Percentiles rank a stretch among this genome's conserved stretches.
phyloP scores from a whole-genome alignment of 805 yeast species.

The Kazachstania taianensis region DNA sequence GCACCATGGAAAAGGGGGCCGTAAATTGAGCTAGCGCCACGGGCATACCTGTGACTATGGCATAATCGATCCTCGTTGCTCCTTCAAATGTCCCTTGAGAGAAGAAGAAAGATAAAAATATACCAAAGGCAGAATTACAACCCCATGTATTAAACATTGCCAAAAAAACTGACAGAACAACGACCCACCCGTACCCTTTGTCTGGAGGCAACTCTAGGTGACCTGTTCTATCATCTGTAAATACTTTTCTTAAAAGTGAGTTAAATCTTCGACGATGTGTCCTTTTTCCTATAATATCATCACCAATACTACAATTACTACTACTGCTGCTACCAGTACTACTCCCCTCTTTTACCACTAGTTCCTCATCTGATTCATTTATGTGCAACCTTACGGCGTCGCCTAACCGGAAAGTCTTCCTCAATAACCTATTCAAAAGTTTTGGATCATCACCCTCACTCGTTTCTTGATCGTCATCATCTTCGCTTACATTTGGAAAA shows the following conservation, averaged over 20 bases:
- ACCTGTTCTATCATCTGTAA: conserved; percentile 29
- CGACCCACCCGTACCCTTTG: conserved; percentile 63
- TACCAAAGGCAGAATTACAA: conserved; percentile 55
- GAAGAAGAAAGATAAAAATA: conserved; percentile 50
- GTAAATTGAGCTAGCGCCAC: conserved; percentile 45
- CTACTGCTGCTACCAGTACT: too few relatives aligned
- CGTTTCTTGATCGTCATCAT: too few relatives aligned
- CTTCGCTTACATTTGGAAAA: background rate
- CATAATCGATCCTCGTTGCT: conserved; percentile 48
- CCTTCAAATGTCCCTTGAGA: conserved; percentile 42
- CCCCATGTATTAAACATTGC: conserved; percentile 65
- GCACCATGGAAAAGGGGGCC: conserved; percentile 45
- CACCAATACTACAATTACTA: too few relatives aligned
- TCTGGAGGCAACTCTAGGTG: conserved; percentile 39
- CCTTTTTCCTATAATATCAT: background rate
- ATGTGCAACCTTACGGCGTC: conserved; percentile 23
- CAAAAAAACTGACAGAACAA: conserved; percentile 40
- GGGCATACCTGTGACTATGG: conserved; percentile 60
- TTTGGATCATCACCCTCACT: conserved; percentile 4
- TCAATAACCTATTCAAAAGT: conserved; percentile 12
- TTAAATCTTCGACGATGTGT: background rate
- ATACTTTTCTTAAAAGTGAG: conserved; percentile 24
- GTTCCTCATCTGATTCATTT: conserved; percentile 2
- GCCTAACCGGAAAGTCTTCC: conserved; percentile 19
- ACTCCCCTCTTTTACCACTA: background rate